Evolutionary conservation across 306 rosid species (phyloP), one percentile per base, ranked within the genome.

Genomic region (Trifolium repens): DNA sequence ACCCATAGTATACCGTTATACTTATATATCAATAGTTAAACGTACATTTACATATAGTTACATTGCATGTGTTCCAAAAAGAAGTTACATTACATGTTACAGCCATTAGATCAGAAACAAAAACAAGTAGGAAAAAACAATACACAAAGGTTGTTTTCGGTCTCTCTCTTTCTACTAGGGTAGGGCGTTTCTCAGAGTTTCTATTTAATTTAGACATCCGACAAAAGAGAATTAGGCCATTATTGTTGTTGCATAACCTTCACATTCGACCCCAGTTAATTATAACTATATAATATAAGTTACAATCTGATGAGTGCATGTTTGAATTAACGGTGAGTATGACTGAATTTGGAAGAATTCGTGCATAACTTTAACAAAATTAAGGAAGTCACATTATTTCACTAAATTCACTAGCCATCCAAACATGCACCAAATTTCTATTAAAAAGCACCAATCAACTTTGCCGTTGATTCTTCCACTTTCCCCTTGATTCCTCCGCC

Each of bases 401-500:
- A 5, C 22, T 7, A 19, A 54, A 54, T 3, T 54, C 61, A 54
- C 30, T 1, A 2, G 2, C 19, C 1, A 9, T 55, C 61, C 61
- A 55, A 55, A 54, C 7, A 55, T 55, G 5, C 12, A 22, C 6
- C 4, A 22, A 22, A 2, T 2, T 9, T 19, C 9, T 2, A 43
- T 27, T 64, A 88, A 82, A 72, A 86, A 4, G 83, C 91, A 17
- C 83, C 62, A 2, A 87, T 86, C 40, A 86, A 34, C 49, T 60
- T 78, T 17, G 72, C 69, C 49, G 74, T 39, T 11, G 75, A 61
- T 64, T 44, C 72, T 50, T 60, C 81, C 16, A 3, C 79, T 10
- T 40, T 30, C 9, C 27, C 67, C 15, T 11, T 67, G 43, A 79
- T 17, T 67, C 43, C 60, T 50, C 73, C 62, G 8, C 65, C 64